Base-by-base conservation (phyloP, 129 eudicot genomes). In the Pseudognaphalium luteoalbum region DNA sequence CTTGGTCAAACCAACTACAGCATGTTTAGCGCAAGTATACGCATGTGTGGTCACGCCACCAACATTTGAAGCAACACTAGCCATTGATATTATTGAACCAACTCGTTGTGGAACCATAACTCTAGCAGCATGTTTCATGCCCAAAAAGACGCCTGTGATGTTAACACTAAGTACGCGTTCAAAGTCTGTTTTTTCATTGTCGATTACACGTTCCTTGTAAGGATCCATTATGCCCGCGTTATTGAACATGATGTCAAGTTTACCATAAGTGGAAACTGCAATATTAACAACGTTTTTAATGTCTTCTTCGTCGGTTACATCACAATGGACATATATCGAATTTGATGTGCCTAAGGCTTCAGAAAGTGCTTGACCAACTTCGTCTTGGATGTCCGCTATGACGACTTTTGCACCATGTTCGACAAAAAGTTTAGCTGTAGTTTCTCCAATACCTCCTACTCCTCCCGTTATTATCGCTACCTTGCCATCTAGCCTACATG, bases 301-400 rank as follows among this genome's bases (percentile, higher is more conserved):
- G 56, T 88, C 82, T 47, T 83, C 82, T 54, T 88, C 93, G 3
- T 80, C 30, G 0, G 88, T 81, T 14, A 88, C 93, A 30, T 88
- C 85, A 37, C 93, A 88, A 47, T 88, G 90, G 11, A 86, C 63
- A 35, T 76, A 88, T 34, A 72, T 81, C 0, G 79, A 77, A 21
- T 76, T 72, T 20, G 80, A 54, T 21, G 72, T 28, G 12, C 93
- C 90, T 4, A 83, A 63, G 64, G 83, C 14, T 6, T 88, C 80
- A 10, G 56, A 72, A 20, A 84, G 78, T 0, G 81, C 32, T 41
- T 59, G 83, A 28, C 94, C 94, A 10, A 84, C 80, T 30, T 84
- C 68, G 51, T 86, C 91, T 84, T 88, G 94, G 19, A 86, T 67
- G 42, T 88, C 94, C 16, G 86, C 92, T 4, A 85, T 75, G 7